phyloP scores from a whole-genome alignment of 2,329 filamentous ascomycete species.

The Grosmannia clavigera region DNA sequence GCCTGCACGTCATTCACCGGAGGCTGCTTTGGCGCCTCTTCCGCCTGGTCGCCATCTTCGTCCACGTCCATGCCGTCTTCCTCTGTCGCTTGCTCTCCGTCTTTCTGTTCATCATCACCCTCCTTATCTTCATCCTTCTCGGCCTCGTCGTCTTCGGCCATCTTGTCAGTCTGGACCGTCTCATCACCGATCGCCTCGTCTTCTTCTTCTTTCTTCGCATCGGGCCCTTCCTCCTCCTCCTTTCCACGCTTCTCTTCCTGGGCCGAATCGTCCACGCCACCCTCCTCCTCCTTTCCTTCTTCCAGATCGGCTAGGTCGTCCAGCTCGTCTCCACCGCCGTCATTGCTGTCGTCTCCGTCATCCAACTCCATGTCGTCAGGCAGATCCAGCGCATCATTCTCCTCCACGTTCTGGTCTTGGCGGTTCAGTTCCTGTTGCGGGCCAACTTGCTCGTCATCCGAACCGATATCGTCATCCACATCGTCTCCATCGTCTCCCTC shows the following conservation, averaged over 20 bases:
- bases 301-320: constrained; percentile 44
- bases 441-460: constrained; percentile 44
- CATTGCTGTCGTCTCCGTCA: constrained; percentile 44
- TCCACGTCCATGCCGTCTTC: constrained; percentile 35
- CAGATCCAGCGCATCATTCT: constrained; percentile 70
- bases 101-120: constrained; percentile 30
- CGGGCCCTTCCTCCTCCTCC: constrained; percentile 29
- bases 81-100: constrained; percentile 27
- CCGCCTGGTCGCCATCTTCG: constrained; percentile 40
- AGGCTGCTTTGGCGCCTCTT: constrained; percentile 24
- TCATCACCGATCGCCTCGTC: constrained; percentile 22
- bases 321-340: constrained; percentile 39
- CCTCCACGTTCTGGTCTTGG: constrained; percentile 64
- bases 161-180: constrained; percentile 33
- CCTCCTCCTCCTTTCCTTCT: constrained; percentile 67
- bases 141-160: constrained; percentile 29
- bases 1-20: constrained; percentile 29
- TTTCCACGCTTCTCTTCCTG: constrained; percentile 60
- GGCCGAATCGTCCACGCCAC: constrained; percentile 69
- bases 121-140: constrained; percentile 35
- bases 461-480: constrained; percentile 47
- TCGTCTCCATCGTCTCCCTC: constrained; percentile 25
- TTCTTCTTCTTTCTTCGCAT: constrained; percentile 34
- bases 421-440: constrained; percentile 44
- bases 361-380: constrained; percentile 86